These are phyloP conservation scores for Diaporthe sp. DNA, from an alignment of 2,329 filamentous ascomycete genomes.

Conservation along the genomic window DNA sequence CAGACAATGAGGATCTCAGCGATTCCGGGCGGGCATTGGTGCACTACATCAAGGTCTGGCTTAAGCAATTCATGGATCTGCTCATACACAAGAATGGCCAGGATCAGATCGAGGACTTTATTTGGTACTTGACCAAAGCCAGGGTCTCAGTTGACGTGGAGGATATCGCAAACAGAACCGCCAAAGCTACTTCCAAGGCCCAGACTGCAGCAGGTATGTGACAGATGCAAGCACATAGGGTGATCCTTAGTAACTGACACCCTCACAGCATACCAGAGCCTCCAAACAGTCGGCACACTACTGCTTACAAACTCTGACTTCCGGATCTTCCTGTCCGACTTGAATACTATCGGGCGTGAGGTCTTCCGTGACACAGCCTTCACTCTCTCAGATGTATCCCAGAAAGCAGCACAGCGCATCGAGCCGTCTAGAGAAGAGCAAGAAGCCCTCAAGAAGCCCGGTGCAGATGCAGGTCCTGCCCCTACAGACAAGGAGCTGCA, in stretches of 20 bases:
- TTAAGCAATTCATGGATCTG: slow-evolving; percentile 85
- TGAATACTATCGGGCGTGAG: slow-evolving; percentile 83
- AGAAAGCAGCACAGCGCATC: slow-evolving; percentile 79
- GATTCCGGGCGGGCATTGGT: slow-evolving; percentile 81
- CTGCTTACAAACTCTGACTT: slow-evolving; percentile 93
- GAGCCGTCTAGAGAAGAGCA: slow-evolving; percentile 76
- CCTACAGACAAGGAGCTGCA: slow-evolving; percentile 76
- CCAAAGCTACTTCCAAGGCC: slow-evolving; percentile 74
- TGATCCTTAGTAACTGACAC: slow-evolving; percentile 42
- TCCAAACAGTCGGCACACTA: slow-evolving; percentile 86
- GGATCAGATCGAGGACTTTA: slow-evolving; percentile 91
- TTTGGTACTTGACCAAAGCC: slow-evolving; percentile 87
- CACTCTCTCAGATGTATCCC: slow-evolving; percentile 81
- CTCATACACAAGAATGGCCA: slow-evolving; percentile 84
- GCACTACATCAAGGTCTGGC: slow-evolving; percentile 78
- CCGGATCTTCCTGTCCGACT: slow-evolving; percentile 84
- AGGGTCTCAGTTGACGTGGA: slow-evolving; percentile 76
- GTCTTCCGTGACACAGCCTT: slow-evolving; percentile 90
- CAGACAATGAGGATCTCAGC: slow-evolving; percentile 81
- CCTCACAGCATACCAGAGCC: slow-evolving; percentile 78
- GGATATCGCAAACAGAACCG: slow-evolving; percentile 72
- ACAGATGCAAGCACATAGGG: not conserved
- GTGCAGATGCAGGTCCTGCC: slow-evolving; percentile 60
- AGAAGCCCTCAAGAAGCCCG: slow-evolving; percentile 65
- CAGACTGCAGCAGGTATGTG: slow-evolving; percentile 77